phyloP scores from a whole-genome alignment of 257 asterid genomes.

The Solanum medicagineum region DNA sequence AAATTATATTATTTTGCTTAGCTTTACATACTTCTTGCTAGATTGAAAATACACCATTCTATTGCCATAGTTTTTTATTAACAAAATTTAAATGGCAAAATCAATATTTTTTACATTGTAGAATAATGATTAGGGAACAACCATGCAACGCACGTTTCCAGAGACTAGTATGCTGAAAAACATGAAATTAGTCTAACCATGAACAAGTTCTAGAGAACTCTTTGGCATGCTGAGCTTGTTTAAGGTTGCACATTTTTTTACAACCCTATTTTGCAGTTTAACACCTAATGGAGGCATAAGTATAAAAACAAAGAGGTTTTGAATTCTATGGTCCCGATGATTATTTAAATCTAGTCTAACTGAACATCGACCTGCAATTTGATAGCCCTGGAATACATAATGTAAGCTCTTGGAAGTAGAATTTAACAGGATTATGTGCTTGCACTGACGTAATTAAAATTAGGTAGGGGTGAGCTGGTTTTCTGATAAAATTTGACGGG shows the following conservation, averaged over 20 bases:
- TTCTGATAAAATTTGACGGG: not conserved
- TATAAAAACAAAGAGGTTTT: not conserved
- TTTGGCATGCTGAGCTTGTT: not conserved
- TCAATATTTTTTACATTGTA: too few species aligned
- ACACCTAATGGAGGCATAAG: not conserved
- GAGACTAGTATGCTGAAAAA: not conserved
- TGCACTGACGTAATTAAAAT: not conserved
- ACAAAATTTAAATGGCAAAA: too few species aligned
- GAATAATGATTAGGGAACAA: too few species aligned
- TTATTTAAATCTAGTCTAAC: not conserved
- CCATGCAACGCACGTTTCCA: too few species aligned
- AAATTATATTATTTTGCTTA: too few species aligned
- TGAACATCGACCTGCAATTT: not conserved
- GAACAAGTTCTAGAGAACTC: not conserved
- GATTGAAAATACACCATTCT: too few species aligned
- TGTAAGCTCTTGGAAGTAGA: not conserved
- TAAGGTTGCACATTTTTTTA: not conserved
- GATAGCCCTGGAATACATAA: not conserved
- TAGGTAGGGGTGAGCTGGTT: not conserved
- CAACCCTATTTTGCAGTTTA: not conserved
- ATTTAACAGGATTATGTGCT: not conserved
- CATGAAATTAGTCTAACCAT: not conserved
- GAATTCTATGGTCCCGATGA: not conserved
- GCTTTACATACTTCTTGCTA: too few species aligned
- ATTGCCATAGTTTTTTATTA: too few species aligned